These are phyloP conservation scores for Hyphodiscus sp. DNA, from an alignment of 2,329 filamentous ascomycete species.

Conservation along the genomic window DNA sequence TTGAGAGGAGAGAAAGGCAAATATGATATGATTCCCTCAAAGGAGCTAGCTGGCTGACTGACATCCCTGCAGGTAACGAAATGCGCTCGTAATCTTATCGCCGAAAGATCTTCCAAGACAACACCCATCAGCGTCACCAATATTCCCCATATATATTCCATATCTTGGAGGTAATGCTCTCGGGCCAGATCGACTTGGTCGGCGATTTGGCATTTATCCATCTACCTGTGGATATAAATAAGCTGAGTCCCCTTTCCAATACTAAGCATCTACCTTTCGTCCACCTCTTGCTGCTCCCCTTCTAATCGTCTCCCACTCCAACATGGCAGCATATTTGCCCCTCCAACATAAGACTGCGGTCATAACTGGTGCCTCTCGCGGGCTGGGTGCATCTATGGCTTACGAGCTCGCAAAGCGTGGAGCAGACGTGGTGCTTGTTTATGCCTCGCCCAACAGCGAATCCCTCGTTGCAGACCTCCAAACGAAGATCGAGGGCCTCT, in stretches of 20 bases:
- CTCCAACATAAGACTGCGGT: conserved; percentile 12
- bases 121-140: neutral
- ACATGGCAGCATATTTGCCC: neutral
- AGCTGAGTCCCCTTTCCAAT: neutral
- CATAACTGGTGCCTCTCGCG: conserved; percentile 40
- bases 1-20: neutral
- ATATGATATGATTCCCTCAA: neutral
- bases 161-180: neutral
- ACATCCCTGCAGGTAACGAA: neutral
- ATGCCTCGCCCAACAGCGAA: conserved; percentile 32
- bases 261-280: too few relatives aligned
- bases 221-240: neutral
- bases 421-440: conserved; percentile 51
- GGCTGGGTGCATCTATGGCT: conserved; percentile 52
- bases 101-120: neutral
- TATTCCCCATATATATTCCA: neutral
- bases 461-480: conserved; percentile 41
- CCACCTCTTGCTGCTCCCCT: too few relatives aligned
- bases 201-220: too few relatives aligned
- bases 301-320: neutral
- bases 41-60: too few relatives aligned
- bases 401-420: conserved; percentile 48
- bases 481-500: conserved; percentile 34
- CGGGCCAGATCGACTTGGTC: too few relatives aligned
- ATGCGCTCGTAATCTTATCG: neutral